Evolutionary conservation across 1,284 basidiomycete genomes (phyloP).

Genomic region (Apiotrichum domesticum): DNA sequence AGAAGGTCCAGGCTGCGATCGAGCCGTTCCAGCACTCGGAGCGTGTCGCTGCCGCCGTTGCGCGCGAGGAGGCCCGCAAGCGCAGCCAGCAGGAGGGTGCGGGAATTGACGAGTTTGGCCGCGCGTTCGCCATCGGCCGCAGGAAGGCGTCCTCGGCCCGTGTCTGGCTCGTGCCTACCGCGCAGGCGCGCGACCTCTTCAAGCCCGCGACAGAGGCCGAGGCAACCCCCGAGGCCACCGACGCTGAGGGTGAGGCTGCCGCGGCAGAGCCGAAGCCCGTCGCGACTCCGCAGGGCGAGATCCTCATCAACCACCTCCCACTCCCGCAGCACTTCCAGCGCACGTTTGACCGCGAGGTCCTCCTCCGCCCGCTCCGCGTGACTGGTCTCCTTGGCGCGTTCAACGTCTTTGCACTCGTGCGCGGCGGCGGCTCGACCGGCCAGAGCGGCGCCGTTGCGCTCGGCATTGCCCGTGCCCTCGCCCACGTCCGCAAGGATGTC

Average conservation of each 20-base stretch:
- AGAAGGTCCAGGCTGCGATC: constrained; percentile 55
- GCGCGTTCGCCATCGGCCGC: constrained; percentile 75
- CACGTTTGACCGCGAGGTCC: constrained; percentile 69
- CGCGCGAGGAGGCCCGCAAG: constrained; percentile 37
- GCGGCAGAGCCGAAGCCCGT: neutral
- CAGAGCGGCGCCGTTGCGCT: constrained; percentile 86
- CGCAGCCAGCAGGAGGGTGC: constrained; percentile 41
- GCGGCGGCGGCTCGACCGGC: constrained; percentile 83
- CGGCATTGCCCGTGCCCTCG: constrained; percentile 75
- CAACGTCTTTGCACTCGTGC: constrained; percentile 81
- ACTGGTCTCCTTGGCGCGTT: constrained; percentile 82
- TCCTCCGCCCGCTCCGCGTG: constrained; percentile 76
- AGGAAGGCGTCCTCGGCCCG: constrained; percentile 80
- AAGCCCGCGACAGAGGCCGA: neutral
- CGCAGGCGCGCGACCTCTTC: constrained; percentile 26
- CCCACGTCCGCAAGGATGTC: constrained; percentile 62
- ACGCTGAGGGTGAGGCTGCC: neutral
- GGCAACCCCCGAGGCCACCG: constrained; percentile 1
- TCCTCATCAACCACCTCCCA: constrained; percentile 79
- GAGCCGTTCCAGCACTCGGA: constrained; percentile 57
- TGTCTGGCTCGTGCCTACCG: constrained; percentile 87
- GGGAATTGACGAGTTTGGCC: constrained; percentile 63
- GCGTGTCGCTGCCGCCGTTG: neutral
- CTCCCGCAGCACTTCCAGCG: constrained; percentile 71
- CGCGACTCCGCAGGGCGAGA: constrained; percentile 51